Evolutionary conservation across 163 green algal genomes (phyloP).

Genomic region (Volvox carteri): DNA sequence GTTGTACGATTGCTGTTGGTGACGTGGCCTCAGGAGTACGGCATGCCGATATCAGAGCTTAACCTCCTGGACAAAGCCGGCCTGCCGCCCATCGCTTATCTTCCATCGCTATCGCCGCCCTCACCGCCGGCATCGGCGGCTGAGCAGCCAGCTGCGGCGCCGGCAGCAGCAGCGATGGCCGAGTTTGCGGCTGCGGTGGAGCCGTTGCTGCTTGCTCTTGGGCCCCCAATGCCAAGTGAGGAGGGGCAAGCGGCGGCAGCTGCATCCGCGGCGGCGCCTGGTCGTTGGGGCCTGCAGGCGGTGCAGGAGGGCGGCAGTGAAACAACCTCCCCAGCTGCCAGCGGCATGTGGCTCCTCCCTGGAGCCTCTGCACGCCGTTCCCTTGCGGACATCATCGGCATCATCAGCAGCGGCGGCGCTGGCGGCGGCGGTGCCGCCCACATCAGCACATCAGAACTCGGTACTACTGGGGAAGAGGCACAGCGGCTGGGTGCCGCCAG

Average conservation of each 20-base stretch:
- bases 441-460: too few relatives aligned
- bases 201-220: not conserved
- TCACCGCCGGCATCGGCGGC: not conserved
- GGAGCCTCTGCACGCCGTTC: not conserved
- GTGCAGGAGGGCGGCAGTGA: slow-evolving; percentile 16
- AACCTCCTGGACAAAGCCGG: slow-evolving; percentile 5
- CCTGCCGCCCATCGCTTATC: not conserved
- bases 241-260: not conserved
- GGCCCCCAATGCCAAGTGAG: not conserved
- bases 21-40: slow-evolving; percentile 16
- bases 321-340: not conserved
- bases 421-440: too few relatives aligned
- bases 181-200: not conserved
- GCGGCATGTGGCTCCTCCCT: not conserved
- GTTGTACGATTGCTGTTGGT: slow-evolving; percentile 8
- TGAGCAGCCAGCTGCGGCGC: not conserved
- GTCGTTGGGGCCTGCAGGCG: slow-evolving; percentile 1
- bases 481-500: too few relatives aligned
- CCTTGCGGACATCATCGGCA: not conserved
- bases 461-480: not conserved
- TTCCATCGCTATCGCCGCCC: too few relatives aligned
- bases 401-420: not conserved
- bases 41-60: not conserved
- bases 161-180: not conserved
- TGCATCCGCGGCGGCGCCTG: not conserved